Percentiles rank a stretch among this genome's conserved stretches.
These are phyloP conservation scores for Aspergillus latus DNA, from an alignment of 2,329 filamentous ascomycete species.

Conservation along the genomic window DNA sequence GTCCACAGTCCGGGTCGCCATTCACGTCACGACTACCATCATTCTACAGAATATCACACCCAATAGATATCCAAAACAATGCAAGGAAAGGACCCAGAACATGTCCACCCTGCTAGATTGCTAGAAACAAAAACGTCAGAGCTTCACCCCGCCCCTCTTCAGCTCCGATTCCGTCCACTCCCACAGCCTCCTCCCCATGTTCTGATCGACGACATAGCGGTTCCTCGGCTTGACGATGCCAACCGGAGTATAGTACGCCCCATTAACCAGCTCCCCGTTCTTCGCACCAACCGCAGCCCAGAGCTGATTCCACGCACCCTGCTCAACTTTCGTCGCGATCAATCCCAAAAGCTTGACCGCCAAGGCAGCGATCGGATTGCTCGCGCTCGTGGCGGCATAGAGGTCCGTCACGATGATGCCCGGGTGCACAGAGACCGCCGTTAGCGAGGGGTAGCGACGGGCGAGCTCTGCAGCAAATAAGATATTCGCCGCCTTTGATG, in stretches of 20 bases:
- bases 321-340: constrained; percentile 22
- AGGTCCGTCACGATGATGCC: constrained; percentile 42
- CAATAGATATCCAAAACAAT: background rate
- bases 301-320: constrained; percentile 29
- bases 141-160: background rate
- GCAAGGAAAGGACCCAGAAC: background rate
- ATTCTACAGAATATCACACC: background rate
- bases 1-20: background rate
- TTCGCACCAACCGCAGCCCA: constrained; percentile 33
- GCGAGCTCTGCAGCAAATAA: constrained; percentile 46
- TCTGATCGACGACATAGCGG: constrained; percentile 26
- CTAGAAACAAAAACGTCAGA: background rate
- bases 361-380: constrained; percentile 10
- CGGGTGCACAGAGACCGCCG: constrained; percentile 48
- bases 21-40: constrained; percentile 3
- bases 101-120: too few relatives aligned
- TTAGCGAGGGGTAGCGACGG: constrained; percentile 35
- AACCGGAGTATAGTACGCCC: constrained; percentile 33
- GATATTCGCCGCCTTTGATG: constrained; percentile 51
- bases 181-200: constrained; percentile 32
- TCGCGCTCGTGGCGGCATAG: constrained; percentile 23
- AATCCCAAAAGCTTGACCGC: constrained; percentile 17
- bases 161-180: constrained; percentile 38
- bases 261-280: constrained; percentile 27
- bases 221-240: constrained; percentile 28